Evolutionary conservation across 2,329 filamentous ascomycete genomes (phyloP), one percentile per base, ranked within the genome.

Genomic region (Fusarium falciforme): DNA sequence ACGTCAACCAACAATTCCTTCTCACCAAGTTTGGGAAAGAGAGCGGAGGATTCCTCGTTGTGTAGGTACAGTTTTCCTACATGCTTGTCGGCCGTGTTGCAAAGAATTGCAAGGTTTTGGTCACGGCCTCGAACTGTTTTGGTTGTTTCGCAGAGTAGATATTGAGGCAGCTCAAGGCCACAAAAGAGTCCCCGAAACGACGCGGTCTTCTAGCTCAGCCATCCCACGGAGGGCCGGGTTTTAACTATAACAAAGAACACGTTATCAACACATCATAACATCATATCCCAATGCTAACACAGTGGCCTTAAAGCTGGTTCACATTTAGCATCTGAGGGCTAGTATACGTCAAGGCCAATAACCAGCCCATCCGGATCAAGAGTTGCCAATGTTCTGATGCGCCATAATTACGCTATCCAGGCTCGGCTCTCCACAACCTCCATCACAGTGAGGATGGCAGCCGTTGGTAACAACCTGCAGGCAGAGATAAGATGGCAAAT

Each of bases 101-200:
- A 20, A 27, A 68, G 8, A 2, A 3, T 20, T 6, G 22, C 16
- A n/a, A 47, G 22, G 20, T 40, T 60, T 12, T 27, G 27, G 1
- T 60, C 4, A 6, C 6, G 27, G 11, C 6, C n/a, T 11, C 31
- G 11, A 40, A 29, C 22, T 12, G 58, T 64, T 64, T 22, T 54
- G 6, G 1, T 27, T 1, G 67, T 73, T 2, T 73, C 20, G 10
- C 67, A 70, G 17, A 70, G 66, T 1, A 73, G 20, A 20, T 64
- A 71, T 5, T 31, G 35, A 36, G 35, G 33, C 12, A 35, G 12
- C 12, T 35, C 33, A 35, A 16, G 35, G 14, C 16, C 35, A 36
- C 16, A 27, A 27, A 27, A 27, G 6, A 27, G 27, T 27, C 27
- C 27, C 27, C 27, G 27, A 27, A 27, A 27, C 27, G 27, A 27